Conservation (phyloP, 2,329 filamentous ascomycete species). For the Nakataea oryzae region DNA sequence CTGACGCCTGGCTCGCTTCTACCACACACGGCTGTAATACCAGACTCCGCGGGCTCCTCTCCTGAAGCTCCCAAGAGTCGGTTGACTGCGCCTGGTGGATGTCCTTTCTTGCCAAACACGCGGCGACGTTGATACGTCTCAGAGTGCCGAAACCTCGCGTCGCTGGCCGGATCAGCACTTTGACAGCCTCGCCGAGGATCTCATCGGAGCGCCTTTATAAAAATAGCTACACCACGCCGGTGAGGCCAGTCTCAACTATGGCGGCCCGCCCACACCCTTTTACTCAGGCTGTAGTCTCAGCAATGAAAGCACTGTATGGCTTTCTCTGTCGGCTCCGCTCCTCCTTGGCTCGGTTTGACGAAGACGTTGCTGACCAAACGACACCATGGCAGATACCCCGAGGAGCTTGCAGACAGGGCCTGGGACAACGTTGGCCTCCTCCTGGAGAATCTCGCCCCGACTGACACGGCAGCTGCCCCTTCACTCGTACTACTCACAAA, state of each 20-base stretch:
- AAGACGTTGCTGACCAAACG: neutral
- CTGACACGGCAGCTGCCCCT: constrained; percentile 9
- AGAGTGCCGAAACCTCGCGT: neutral
- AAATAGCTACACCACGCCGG: neutral
- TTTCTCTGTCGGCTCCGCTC: constrained; percentile 8
- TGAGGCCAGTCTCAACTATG: neutral
- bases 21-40: neutral
- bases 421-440: constrained; percentile 97
- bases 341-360: neutral
- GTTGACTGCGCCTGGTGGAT: neutral
- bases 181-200: neutral
- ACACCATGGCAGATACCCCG: constrained; percentile 59
- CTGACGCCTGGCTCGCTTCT: too few relatives aligned
- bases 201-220: neutral
- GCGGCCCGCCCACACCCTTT: constrained; percentile 18
- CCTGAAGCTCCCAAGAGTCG: neutral
- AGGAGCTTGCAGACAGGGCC: constrained; percentile 74
- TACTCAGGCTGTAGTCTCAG: constrained; percentile 55
- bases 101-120: neutral
- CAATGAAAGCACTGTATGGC: constrained; percentile 68
- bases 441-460: constrained; percentile 24
- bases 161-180: neutral
- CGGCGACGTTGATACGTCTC: neutral
- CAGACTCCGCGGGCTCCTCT: neutral
- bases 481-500: constrained; percentile 54